These are phyloP conservation scores for Leccinum ambiguum DNA, from an alignment of 1,284 basidiomycete species.

Conservation along the genomic window DNA sequence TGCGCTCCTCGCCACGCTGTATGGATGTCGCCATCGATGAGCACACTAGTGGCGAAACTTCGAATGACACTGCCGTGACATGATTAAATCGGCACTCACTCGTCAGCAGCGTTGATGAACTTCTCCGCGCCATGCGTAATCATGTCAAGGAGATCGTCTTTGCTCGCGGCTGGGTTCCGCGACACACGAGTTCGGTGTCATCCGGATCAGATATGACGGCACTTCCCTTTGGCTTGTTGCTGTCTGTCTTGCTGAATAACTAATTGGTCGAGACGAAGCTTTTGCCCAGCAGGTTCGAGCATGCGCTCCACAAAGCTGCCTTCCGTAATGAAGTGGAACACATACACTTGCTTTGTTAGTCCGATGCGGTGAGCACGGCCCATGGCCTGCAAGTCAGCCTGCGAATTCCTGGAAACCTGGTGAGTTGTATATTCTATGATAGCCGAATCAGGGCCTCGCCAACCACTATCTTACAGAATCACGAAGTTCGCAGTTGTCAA, in stretches of 20 bases:
- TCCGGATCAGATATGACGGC: neutral
- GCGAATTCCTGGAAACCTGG: slow-evolving; percentile 75
- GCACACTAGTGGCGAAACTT: slow-evolving; percentile 47
- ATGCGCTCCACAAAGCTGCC: slow-evolving; percentile 97
- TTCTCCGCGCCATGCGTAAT: slow-evolving; percentile 97
- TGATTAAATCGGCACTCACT: slow-evolving; percentile 41
- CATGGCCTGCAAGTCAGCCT: slow-evolving; percentile 99
- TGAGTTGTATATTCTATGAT: neutral
- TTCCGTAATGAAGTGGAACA: slow-evolving; percentile 97
- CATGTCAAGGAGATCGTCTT: slow-evolving; percentile 98
- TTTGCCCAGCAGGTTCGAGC: slow-evolving; percentile 96
- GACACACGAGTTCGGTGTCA: neutral
- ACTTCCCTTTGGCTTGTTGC: slow-evolving; percentile 63
- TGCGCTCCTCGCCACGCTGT: slow-evolving; percentile 87
- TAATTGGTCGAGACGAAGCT: slow-evolving; percentile 92
- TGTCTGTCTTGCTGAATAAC: slow-evolving; percentile 96
- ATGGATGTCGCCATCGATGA: slow-evolving; percentile 94
- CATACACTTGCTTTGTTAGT: slow-evolving; percentile 98
- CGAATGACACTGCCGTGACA: neutral
- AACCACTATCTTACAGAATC: slow-evolving; percentile 97
- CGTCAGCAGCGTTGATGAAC: slow-evolving; percentile 81
- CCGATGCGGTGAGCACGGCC: slow-evolving; percentile 98
- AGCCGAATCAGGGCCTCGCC: slow-evolving; percentile 42
- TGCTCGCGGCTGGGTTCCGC: slow-evolving; percentile 70
- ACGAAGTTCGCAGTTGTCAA: slow-evolving; percentile 95